A percentile compares a stretch with the other conserved stretches of the same genome.
Conservation (phyloP, 257 asterid genomes). For the Solanum dulcamara region DNA sequence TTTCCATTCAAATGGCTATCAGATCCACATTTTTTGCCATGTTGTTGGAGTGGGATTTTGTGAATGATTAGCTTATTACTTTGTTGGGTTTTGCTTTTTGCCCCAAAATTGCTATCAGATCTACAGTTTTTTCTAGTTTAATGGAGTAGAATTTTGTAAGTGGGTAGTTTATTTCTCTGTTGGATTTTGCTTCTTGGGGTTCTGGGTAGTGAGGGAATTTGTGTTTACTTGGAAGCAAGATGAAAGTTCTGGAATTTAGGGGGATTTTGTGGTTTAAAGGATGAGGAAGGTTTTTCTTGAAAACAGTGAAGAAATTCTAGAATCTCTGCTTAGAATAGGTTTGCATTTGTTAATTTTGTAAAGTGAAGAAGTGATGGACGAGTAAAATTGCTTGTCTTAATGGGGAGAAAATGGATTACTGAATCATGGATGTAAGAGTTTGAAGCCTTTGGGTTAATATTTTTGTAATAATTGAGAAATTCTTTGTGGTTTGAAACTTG, state of each 20-base stretch:
- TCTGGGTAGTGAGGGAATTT: neutral
- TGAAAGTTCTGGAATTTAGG: neutral
- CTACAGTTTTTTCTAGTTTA: neutral
- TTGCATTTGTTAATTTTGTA: neutral
- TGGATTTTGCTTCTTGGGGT: neutral
- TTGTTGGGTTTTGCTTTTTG: neutral
- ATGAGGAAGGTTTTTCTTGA: neutral
- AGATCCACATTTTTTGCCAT: neutral
- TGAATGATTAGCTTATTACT: neutral
- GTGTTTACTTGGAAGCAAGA: neutral
- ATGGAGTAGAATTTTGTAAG: neutral
- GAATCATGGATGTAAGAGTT: neutral
- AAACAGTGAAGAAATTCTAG: neutral
- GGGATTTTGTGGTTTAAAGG: neutral
- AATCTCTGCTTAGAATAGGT: neutral
- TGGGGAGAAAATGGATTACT: neutral
- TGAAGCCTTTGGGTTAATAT: neutral
- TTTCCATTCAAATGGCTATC: neutral
- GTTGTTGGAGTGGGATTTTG: neutral
- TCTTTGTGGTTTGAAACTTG: neutral
- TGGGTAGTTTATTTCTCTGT: neutral
- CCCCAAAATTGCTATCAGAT: neutral
- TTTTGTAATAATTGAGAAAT: neutral
- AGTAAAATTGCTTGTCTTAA: neutral
- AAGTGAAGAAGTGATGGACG: neutral